A percentile compares a stretch with the other conserved stretches of the same genome.
Conservation (phyloP, 192 early-diverging fungal genomes). For the Radiomyces spectabilis region DNA sequence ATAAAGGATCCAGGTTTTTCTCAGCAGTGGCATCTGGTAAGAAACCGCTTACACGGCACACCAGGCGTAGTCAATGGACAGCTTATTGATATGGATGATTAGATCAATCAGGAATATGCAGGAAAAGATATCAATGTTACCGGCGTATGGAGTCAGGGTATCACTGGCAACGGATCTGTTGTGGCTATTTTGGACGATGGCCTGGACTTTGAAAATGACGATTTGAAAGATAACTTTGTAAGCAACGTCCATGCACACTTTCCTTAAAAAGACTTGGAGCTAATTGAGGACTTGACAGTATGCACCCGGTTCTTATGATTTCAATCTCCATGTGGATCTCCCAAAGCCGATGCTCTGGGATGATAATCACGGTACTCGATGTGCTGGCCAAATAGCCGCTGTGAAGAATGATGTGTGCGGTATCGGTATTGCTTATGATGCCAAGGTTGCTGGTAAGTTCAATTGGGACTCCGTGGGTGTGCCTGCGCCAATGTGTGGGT, state of each 20-base stretch:
- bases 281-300: slow-evolving; percentile 22
- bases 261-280: too few species aligned
- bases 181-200: slow-evolving; percentile 86
- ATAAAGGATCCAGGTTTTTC: slow-evolving; percentile 64
- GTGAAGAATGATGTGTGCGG: slow-evolving; percentile 71
- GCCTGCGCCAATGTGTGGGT: too few species aligned
- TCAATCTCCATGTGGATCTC: slow-evolving; percentile 58
- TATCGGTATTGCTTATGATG: slow-evolving; percentile 71
- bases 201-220: slow-evolving; percentile 64
- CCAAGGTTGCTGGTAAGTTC: slow-evolving; percentile 51
- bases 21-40: slow-evolving; percentile 74
- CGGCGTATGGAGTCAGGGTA: slow-evolving; percentile 66
- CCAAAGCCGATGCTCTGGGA: slow-evolving; percentile 61
- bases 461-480: not conserved
- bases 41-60: not conserved
- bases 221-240: slow-evolving; percentile 72
- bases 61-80: not conserved
- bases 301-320: slow-evolving; percentile 79
- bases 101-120: slow-evolving; percentile 14
- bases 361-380: slow-evolving; percentile 82
- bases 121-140: slow-evolving; percentile 85
- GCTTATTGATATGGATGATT: not conserved
- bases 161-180: slow-evolving; percentile 62
- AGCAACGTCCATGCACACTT: too few species aligned
- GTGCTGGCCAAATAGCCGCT: slow-evolving; percentile 84